Conservation (phyloP, 305 asterid genomes). For the Fraxinus dipetala region DNA sequence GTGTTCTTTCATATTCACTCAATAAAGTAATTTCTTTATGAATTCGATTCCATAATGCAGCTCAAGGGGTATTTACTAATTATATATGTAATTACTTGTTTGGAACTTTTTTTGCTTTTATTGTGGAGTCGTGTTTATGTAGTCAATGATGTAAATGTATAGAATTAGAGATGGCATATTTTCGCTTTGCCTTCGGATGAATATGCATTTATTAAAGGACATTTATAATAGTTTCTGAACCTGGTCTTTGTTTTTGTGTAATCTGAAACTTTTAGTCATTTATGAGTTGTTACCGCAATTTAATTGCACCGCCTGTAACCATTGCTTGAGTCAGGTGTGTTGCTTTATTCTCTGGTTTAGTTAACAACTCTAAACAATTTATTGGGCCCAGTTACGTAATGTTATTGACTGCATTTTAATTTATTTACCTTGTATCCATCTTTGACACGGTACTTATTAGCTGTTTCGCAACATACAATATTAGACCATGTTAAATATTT, state of each 20-base stretch:
- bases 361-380: neutral
- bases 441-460: neutral
- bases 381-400: neutral
- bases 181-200: neutral
- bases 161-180: neutral
- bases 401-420: neutral
- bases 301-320: neutral
- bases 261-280: neutral
- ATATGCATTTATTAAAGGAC: neutral
- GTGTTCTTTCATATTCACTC: neutral
- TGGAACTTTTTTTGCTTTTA: neutral
- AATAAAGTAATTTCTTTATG: neutral
- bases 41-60: neutral
- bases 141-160: neutral
- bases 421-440: neutral
- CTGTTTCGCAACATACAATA: neutral
- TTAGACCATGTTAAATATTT: neutral
- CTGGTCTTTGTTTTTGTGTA: neutral
- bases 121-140: neutral
- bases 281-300: neutral
- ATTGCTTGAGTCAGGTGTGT: neutral
- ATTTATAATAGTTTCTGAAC: neutral
- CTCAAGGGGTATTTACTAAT: neutral
- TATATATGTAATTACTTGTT: neutral
- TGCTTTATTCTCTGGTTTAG: neutral